Percentiles rank a stretch among this genome's conserved stretches.
Conservation (phyloP, 2,329 filamentous ascomycete genomes). For the Cytospora schulzeri region DNA sequence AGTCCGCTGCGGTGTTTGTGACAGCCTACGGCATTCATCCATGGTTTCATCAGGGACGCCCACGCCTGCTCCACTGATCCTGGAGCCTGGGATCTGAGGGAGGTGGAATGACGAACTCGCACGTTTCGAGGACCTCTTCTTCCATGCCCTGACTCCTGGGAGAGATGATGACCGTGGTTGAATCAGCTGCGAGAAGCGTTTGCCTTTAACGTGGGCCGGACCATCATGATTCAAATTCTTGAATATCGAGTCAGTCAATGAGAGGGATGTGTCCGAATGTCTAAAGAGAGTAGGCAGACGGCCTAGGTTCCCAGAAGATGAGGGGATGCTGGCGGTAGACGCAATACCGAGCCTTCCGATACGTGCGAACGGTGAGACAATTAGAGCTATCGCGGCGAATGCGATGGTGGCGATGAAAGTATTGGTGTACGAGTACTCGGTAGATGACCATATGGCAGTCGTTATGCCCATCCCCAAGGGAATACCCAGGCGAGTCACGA, state of each 20-base stretch:
- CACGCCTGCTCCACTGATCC: neutral
- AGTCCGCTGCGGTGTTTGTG: neutral
- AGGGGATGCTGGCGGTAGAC: neutral
- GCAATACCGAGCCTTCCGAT: slow-evolving; percentile 8
- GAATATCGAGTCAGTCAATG: neutral
- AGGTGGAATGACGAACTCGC: neutral
- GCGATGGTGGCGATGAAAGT: slow-evolving; percentile 1
- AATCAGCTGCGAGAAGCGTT: neutral
- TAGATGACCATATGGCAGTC: slow-evolving; percentile 12
- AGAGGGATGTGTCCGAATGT: neutral
- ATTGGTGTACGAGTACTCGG: neutral
- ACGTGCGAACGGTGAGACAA: neutral
- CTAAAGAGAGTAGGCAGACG: neutral
- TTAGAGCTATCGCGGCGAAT: neutral
- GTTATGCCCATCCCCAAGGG: slow-evolving; percentile 11
- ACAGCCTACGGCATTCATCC: neutral
- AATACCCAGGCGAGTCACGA: slow-evolving; percentile 2
- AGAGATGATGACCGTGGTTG: slow-evolving; percentile 15
- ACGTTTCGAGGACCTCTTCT: neutral
- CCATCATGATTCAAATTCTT: neutral
- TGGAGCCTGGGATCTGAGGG: neutral
- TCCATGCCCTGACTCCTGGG: neutral
- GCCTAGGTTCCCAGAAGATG: neutral
- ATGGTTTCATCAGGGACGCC: neutral
- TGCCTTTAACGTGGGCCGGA: neutral